Evolutionary conservation across 1,139 yeast genomes (phyloP).

Genomic region (Yamadazyma siamensis): DNA sequence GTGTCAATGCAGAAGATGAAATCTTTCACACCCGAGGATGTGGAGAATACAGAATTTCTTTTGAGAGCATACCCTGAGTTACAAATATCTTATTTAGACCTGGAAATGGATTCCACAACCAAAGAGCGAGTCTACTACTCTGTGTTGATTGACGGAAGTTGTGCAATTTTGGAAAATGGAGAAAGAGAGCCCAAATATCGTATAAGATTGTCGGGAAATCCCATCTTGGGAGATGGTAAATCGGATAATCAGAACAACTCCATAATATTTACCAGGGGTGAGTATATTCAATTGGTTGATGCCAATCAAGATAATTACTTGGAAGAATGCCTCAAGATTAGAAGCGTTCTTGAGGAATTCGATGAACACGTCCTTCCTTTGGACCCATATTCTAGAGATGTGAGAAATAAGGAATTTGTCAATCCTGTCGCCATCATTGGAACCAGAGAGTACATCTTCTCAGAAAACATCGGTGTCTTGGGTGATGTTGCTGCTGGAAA

Average conservation of each 20-base stretch:
- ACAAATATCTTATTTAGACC: constrained; percentile 42
- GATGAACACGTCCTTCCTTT: constrained; percentile 37
- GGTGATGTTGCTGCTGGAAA: constrained; percentile 60
- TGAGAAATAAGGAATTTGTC: constrained; percentile 19
- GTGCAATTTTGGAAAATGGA: constrained; percentile 34
- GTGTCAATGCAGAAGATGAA: constrained; percentile 44
- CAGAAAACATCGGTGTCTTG: constrained; percentile 51
- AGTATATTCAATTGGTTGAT: constrained; percentile 51
- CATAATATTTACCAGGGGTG: constrained; percentile 49
- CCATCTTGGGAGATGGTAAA: constrained; percentile 56
- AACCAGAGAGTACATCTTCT: constrained; percentile 52
- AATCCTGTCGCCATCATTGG: constrained; percentile 55
- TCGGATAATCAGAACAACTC: constrained; percentile 56
- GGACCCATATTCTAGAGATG: constrained; percentile 30
- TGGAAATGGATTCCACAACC: constrained; percentile 24
- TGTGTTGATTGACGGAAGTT: constrained; percentile 42
- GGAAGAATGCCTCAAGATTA: constrained; percentile 54
- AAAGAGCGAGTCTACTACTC: constrained; percentile 29
- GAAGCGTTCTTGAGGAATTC: constrained; percentile 49
- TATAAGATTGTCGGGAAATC: constrained; percentile 50
- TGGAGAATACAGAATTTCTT: constrained; percentile 33
- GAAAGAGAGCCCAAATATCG: constrained; percentile 39
- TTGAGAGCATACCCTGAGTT: constrained; percentile 44
- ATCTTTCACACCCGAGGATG: constrained; percentile 32
- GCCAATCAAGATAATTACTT: constrained; percentile 57